Evolutionary conservation across 2,329 filamentous ascomycete genomes (phyloP).

Genomic region (Cytospora chrysosperma): DNA sequence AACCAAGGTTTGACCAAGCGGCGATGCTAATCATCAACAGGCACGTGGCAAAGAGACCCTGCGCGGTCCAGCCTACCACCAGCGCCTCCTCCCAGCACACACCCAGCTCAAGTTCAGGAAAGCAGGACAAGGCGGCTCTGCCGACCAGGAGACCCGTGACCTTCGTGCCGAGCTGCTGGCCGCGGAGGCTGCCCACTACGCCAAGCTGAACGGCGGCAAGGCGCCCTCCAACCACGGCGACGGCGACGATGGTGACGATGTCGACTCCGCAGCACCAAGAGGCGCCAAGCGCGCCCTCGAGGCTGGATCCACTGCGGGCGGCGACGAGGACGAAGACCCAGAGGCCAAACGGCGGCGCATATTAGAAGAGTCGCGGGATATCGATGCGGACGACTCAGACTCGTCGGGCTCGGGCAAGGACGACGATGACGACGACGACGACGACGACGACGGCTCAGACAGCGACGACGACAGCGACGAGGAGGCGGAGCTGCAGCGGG

Average conservation of each 20-base stretch:
- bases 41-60: constrained; percentile 93
- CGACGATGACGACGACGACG: constrained; percentile 58
- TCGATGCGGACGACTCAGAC: constrained; percentile 77
- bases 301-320: constrained; percentile 38
- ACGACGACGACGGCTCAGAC: constrained; percentile 47
- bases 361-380: constrained; percentile 81
- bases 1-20: not conserved
- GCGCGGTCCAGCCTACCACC: constrained; percentile 91
- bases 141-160: constrained; percentile 68
- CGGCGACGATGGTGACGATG: constrained; percentile 35
- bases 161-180: constrained; percentile 85
- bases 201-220: constrained; percentile 72
- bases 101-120: constrained; percentile 87
- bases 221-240: constrained; percentile 45
- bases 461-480: constrained; percentile 71
- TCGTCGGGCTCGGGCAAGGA: constrained; percentile 35
- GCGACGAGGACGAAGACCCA: constrained; percentile 59
- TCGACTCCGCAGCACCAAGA: constrained; percentile 29
- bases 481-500: constrained; percentile 84
- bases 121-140: constrained; percentile 84
- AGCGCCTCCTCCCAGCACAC: constrained; percentile 90
- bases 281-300: constrained; percentile 66
- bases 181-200: constrained; percentile 83
- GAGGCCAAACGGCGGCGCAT: constrained; percentile 84
- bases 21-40: constrained; percentile 36